A percentile compares a stretch with the other conserved stretches of the same genome.
phyloP scores from a whole-genome alignment of 371 early-diverging fungal genomes.

The Actinomortierella ambigua region DNA sequence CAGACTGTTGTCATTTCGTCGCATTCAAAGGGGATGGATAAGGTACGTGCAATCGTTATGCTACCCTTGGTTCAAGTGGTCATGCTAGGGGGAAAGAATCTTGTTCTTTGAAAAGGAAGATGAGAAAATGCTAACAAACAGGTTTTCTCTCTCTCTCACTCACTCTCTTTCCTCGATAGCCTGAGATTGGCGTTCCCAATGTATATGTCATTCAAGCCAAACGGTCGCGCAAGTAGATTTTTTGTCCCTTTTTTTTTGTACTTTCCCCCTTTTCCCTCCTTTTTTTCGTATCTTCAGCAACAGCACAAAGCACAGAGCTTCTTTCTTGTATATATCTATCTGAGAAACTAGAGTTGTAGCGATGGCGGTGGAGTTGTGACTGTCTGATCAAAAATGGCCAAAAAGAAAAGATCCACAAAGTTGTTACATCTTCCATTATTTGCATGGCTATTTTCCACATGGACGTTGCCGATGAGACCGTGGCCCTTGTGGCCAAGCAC shows the following conservation, averaged over 20 bases:
- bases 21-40: constrained; percentile 8
- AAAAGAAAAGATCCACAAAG: neutral
- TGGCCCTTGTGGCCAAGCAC: constrained; percentile 69
- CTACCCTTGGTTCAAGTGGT: too few relatives aligned
- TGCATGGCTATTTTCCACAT: constrained; percentile 47
- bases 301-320: too few relatives aligned
- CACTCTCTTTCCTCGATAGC: constrained; percentile 27
- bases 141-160: neutral
- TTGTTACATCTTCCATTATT: neutral
- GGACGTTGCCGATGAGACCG: constrained; percentile 47
- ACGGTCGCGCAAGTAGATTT: constrained; percentile 19
- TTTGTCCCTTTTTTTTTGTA: too few relatives aligned
- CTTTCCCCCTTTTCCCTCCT: neutral
- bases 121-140: too few relatives aligned
- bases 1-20: constrained; percentile 4
- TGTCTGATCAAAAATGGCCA: neutral
- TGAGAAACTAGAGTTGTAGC: too few relatives aligned
- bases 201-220: constrained; percentile 55
- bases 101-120: too few relatives aligned
- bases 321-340: too few relatives aligned
- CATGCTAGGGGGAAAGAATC: too few relatives aligned
- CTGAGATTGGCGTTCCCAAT: constrained; percentile 61
- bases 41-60: too few relatives aligned
- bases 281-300: neutral
- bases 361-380: too few relatives aligned